These are phyloP conservation scores for Cladophialophora yegresii DNA, from an alignment of 2,329 filamentous ascomycete genomes.

Conservation along the genomic window DNA sequence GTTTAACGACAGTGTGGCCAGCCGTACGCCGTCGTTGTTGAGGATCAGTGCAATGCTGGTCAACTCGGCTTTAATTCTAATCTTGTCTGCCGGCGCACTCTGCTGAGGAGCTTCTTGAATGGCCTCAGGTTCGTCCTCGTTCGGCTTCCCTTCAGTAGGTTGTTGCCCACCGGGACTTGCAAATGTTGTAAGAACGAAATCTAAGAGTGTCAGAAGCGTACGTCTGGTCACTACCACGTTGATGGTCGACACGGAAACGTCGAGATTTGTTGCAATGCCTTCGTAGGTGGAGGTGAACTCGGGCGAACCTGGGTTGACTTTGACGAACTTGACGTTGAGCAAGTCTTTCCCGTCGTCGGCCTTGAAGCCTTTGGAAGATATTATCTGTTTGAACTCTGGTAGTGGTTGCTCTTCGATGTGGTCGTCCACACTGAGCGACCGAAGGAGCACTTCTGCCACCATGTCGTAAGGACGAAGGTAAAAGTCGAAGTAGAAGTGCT, in stretches of 20 bases:
- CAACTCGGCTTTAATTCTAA: conserved; percentile 88
- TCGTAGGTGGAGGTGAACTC: conserved; percentile 92
- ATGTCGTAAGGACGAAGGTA: conserved; percentile 89
- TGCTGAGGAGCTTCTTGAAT: conserved; percentile 24
- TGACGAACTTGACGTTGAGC: conserved; percentile 84
- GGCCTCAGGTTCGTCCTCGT: conserved; percentile 44
- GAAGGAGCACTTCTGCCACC: conserved; percentile 85
- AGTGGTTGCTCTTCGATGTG: conserved; percentile 85
- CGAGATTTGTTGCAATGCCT: conserved; percentile 89
- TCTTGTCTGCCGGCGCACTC: conserved; percentile 60
- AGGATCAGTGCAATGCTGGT: conserved; percentile 92
- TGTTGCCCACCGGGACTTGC: conserved; percentile 58
- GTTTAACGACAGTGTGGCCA: conserved; percentile 89
- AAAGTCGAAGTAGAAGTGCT: conserved; percentile 83
- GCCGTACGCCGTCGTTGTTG: conserved; percentile 94
- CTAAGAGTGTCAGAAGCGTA: conserved; percentile 85
- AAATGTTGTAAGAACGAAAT: conserved; percentile 93
- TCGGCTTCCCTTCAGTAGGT: conserved; percentile 43
- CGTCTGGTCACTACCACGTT: conserved; percentile 92
- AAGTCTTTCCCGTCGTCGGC: conserved; percentile 74
- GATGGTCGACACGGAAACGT: conserved; percentile 89
- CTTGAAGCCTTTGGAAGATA: conserved; percentile 80
- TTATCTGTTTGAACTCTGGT: conserved; percentile 92
- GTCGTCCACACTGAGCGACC: conserved; percentile 86
- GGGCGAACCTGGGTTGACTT: conserved; percentile 85